Evolutionary conservation across 164 flowering plant genomes (phyloP), one percentile per base, ranked within the genome.

Genomic region (Buxus sempervirens): DNA sequence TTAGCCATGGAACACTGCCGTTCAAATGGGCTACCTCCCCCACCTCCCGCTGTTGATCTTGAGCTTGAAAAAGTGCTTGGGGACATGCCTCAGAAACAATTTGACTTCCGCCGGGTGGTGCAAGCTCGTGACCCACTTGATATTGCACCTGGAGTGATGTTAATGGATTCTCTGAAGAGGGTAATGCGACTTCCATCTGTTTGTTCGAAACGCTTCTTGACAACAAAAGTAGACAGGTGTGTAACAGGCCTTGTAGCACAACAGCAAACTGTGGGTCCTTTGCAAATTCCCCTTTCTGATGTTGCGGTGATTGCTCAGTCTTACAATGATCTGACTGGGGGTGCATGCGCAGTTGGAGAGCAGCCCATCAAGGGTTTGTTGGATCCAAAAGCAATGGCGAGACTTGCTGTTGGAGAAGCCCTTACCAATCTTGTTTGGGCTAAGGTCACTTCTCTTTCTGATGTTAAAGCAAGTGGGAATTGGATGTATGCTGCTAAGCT

Each of bases 401-500:
- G 97, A 72, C 57, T 91, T 61, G 90, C 94, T 75, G 92, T 94
- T 70, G 97, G 97, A 64, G 98, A 94, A 77, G 96, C 96, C 58
- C 85, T 90, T n/a, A 91, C 97, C 67, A 94, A 94, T 83, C 98
- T 94, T 58, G 89, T 94, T 57, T 94, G 98, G 97, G 97, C 97
- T 5, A 83, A 84, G 76, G 86, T 89, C 23, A 88, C 98, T 60
- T 85, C 96, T 63, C 92, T 89, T 54, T 77, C 87, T 60, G 96
- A 90, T 80, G 96, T 91, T 41, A 94, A 94, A 76, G 97, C 98
- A 5, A 94, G 98, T 80, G 98, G 93, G 21, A 94, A 94, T 64
- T 94, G 96, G 98, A 91, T 94, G 98, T 94, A 91, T 82, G 97
- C 98, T 70, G 98, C 98, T 60, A 94, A 94, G 79, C 89, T 91